These are phyloP conservation scores for Trichoderma sp. DNA, from an alignment of 2,329 filamentous ascomycete species.

Conservation along the genomic window DNA sequence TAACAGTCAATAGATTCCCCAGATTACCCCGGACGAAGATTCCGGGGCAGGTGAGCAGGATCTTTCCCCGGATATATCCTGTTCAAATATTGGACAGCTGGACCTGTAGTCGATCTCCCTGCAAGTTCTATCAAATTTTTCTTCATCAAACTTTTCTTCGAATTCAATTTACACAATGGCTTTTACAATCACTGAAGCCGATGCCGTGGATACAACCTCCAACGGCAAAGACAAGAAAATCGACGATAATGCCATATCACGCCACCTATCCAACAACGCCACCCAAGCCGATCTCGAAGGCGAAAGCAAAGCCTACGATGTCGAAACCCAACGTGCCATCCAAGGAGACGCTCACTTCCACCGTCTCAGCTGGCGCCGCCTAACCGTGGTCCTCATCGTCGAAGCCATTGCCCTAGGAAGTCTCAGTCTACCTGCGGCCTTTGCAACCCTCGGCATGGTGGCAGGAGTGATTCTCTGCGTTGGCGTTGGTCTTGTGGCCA, in stretches of 20 bases:
- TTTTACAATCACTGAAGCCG: background rate
- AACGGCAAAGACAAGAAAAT: background rate
- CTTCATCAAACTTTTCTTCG: background rate
- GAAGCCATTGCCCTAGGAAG: slow-evolving; percentile 55
- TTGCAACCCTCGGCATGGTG: slow-evolving; percentile 56
- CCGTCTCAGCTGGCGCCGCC: slow-evolving; percentile 55
- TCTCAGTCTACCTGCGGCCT: slow-evolving; percentile 50
- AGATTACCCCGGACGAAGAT: background rate
- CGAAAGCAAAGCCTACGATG: background rate
- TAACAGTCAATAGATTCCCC: background rate
- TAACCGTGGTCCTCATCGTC: slow-evolving; percentile 54
- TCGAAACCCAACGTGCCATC: background rate
- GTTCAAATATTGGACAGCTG: background rate
- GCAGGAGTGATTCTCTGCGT: slow-evolving; percentile 43
- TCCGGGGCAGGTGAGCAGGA: background rate
- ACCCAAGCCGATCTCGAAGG: background rate
- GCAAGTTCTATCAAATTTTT: background rate
- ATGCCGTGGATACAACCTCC: background rate
- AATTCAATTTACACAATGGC: background rate
- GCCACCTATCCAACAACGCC: background rate
- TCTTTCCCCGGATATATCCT: background rate
- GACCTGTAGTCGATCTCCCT: background rate
- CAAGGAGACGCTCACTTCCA: slow-evolving; percentile 48
- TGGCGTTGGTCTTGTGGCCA: slow-evolving; percentile 45
- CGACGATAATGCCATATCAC: background rate